phyloP scores from a whole-genome alignment of 1,284 basidiomycete species.

The Vanrija sp. region DNA sequence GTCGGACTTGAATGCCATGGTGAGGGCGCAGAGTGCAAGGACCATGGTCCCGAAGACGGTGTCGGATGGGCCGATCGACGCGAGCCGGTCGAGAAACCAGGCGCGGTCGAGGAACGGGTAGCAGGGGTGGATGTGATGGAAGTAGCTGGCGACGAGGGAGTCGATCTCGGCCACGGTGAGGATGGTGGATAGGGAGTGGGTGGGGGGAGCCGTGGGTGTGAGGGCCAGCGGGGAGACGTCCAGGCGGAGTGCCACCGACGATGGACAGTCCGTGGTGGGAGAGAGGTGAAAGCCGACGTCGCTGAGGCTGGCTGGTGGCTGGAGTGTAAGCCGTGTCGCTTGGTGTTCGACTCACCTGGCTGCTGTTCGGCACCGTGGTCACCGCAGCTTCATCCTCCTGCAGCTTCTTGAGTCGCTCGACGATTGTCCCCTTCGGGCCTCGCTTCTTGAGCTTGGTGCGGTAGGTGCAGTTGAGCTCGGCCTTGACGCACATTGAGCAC shows the following conservation, averaged over 20 bases:
- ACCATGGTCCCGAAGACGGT: background rate
- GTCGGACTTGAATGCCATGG: constrained; percentile 1
- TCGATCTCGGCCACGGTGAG: background rate
- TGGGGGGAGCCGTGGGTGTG: too few relatives aligned
- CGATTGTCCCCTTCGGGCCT: constrained; percentile 3
- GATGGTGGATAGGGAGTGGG: background rate
- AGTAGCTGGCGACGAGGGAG: background rate
- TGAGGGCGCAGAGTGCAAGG: constrained; percentile 2
- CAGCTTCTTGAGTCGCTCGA: background rate
- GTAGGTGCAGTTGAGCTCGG: constrained; percentile 3
- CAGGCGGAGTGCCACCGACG: too few relatives aligned
- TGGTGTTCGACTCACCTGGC: background rate
- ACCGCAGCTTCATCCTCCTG: too few relatives aligned
- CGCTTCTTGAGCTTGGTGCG: constrained; percentile 2
- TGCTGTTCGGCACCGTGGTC: background rate
- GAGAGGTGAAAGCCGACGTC: too few relatives aligned
- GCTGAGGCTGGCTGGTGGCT: too few relatives aligned
- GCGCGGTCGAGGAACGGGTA: constrained; percentile 2
- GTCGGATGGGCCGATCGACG: background rate
- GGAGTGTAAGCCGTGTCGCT: too few relatives aligned
- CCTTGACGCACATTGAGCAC: constrained; percentile 4
- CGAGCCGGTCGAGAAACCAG: background rate
- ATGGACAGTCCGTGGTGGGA: background rate
- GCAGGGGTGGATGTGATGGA: constrained; percentile 4
- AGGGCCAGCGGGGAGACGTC: too few relatives aligned